phyloP scores from a whole-genome alignment of 768 basidiomycete genomes.

The Goffeauzyma gilvescens region DNA sequence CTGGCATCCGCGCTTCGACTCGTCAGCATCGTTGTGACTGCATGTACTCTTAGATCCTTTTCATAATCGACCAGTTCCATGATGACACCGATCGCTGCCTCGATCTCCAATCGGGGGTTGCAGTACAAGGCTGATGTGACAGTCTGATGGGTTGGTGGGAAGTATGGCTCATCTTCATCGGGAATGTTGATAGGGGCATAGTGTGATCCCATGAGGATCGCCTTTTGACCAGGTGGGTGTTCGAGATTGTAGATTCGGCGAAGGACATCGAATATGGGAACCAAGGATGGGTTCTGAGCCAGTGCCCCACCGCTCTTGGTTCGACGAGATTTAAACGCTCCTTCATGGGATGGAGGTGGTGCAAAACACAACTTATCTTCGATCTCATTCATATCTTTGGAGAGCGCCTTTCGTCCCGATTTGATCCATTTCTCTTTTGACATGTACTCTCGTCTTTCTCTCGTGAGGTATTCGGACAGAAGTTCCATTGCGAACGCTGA shows the following conservation, averaged over 20 bases:
- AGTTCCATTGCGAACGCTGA: constrained; percentile 24
- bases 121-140: constrained; percentile 26
- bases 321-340: no score
- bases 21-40: not conserved
- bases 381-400: constrained; percentile 29
- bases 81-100: constrained; percentile 16
- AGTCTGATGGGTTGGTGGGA: constrained; percentile 20
- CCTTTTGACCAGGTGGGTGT: not conserved
- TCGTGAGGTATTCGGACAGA: constrained; percentile 22
- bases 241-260: constrained; percentile 7
- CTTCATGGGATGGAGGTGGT: no score
- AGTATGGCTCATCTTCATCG: constrained; percentile 5
- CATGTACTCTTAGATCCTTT: constrained; percentile 16
- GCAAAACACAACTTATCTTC: constrained; percentile 19
- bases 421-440: constrained; percentile 25
- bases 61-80: constrained; percentile 27
- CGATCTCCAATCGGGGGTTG: constrained; percentile 24
- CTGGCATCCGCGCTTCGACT: not conserved
- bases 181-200: constrained; percentile 4
- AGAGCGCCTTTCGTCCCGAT: constrained; percentile 22
- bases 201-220: not conserved
- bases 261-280: constrained; percentile 9
- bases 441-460: constrained; percentile 30
- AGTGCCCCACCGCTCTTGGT: not conserved
- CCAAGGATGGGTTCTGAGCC: not conserved